Percentiles rank a stretch among this genome's conserved stretches.
phyloP scores from a whole-genome alignment of 2,329 filamentous ascomycete species.

The Sporothrix globosa region DNA sequence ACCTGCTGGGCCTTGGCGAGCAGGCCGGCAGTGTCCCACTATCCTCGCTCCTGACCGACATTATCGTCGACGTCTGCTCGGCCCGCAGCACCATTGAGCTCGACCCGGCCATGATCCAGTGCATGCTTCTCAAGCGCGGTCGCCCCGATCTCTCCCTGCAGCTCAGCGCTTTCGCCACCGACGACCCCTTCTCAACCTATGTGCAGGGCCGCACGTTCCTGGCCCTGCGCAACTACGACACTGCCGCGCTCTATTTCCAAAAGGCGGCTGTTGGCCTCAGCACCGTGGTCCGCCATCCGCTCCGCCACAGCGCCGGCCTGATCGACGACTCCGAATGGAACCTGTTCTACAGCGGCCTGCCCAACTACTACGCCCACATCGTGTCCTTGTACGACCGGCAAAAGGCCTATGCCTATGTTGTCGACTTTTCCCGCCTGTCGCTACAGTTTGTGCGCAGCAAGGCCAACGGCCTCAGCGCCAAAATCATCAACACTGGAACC shows the following conservation, averaged over 20 bases:
- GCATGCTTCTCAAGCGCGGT: slow-evolving; percentile 62
- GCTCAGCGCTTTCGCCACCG: slow-evolving; percentile 58
- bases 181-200: slow-evolving; percentile 71
- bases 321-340: slow-evolving; percentile 76
- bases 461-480: slow-evolving; percentile 15
- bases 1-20: slow-evolving; percentile 68
- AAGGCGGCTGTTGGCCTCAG: slow-evolving; percentile 80
- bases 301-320: slow-evolving; percentile 65
- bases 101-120: slow-evolving; percentile 63
- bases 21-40: slow-evolving; percentile 53
- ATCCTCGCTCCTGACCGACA: slow-evolving; percentile 65
- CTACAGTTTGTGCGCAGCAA: slow-evolving; percentile 60
- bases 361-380: slow-evolving; percentile 86
- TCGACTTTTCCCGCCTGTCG: slow-evolving; percentile 79
- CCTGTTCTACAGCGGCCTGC: slow-evolving; percentile 69
- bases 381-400: slow-evolving; percentile 78
- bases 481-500: neutral
- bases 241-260: slow-evolving; percentile 75
- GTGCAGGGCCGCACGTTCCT: slow-evolving; percentile 81
- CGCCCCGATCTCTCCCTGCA: slow-evolving; percentile 63
- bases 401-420: slow-evolving; percentile 76
- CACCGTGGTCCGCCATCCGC: slow-evolving; percentile 50
- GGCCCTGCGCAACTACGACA: slow-evolving; percentile 70
- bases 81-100: slow-evolving; percentile 68
- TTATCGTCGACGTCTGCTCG: slow-evolving; percentile 67